Conservation (phyloP, 129 eudicot genomes). For the Cynara cardunculus region DNA sequence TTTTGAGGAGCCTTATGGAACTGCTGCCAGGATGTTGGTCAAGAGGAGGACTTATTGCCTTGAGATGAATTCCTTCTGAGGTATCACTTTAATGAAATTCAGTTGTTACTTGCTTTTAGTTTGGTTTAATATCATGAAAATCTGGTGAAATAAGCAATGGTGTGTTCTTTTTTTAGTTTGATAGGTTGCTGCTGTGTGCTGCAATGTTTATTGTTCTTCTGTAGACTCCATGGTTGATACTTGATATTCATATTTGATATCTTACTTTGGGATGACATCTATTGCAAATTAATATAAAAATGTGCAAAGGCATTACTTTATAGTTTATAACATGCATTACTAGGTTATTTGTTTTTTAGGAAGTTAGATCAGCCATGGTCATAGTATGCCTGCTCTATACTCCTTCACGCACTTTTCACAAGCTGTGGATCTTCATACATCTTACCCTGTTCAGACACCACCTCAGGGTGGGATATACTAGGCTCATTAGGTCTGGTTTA, state of each 20-base stretch:
- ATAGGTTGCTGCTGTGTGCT: background rate
- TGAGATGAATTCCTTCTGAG: constrained; percentile 80
- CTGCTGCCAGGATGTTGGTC: constrained; percentile 90
- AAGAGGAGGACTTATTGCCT: constrained; percentile 91
- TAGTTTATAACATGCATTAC: background rate
- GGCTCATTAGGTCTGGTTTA: background rate
- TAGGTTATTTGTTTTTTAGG: background rate
- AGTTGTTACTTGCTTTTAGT: background rate
- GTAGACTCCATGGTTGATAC: background rate
- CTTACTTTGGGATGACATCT: background rate
- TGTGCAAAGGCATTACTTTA: background rate
- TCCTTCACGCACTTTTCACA: too few relatives aligned
- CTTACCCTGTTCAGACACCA: background rate
- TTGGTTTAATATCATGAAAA: background rate
- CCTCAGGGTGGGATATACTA: background rate
- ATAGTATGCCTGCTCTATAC: too few relatives aligned
- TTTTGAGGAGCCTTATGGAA: constrained; percentile 85
- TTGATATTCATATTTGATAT: constrained; percentile 4
- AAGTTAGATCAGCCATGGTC: background rate
- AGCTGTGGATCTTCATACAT: background rate
- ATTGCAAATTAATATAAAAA: background rate
- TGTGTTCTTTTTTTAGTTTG: background rate
- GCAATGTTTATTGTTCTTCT: background rate
- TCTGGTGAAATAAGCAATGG: background rate
- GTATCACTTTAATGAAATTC: background rate